phyloP scores from a whole-genome alignment of 106 monocot species.

The Platanthera zijinensis region DNA sequence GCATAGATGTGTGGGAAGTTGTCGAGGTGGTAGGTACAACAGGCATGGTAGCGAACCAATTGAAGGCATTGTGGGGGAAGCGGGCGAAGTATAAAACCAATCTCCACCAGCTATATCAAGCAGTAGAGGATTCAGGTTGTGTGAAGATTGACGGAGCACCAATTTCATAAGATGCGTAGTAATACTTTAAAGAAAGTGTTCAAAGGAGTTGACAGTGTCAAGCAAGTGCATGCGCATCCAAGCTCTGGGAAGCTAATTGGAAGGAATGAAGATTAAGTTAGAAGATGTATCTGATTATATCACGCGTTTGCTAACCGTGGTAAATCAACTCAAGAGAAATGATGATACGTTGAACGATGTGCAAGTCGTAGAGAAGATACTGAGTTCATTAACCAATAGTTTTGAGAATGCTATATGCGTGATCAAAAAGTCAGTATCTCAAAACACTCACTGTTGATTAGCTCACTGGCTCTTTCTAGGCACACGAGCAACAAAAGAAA shows the following conservation, averaged over 20 bases:
- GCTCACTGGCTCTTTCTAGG: background rate
- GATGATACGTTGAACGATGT: background rate
- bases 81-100: conserved; percentile 2
- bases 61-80: background rate
- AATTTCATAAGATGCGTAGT: background rate
- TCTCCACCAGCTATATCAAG: background rate
- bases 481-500: conserved; percentile 6
- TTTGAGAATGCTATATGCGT: conserved; percentile 12
- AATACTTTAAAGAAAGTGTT: background rate
- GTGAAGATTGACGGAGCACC: background rate
- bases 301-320: conserved; percentile 5
- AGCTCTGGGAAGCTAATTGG: too few relatives aligned
- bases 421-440: conserved; percentile 8
- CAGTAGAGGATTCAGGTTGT: background rate
- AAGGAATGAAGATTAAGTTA: conserved; percentile 6
- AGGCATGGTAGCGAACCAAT: too few relatives aligned
- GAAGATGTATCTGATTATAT: conserved; percentile 11
- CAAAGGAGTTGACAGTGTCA: background rate
- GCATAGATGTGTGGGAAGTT: too few relatives aligned
- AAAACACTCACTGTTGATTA: conserved; percentile 4
- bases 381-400: conserved; percentile 12
- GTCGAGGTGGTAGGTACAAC: too few relatives aligned
- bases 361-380: conserved; percentile 10
- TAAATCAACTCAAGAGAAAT: conserved; percentile 12
- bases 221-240: background rate